Conservation (phyloP, 306 rosid species). For the Prunus padus region DNA sequence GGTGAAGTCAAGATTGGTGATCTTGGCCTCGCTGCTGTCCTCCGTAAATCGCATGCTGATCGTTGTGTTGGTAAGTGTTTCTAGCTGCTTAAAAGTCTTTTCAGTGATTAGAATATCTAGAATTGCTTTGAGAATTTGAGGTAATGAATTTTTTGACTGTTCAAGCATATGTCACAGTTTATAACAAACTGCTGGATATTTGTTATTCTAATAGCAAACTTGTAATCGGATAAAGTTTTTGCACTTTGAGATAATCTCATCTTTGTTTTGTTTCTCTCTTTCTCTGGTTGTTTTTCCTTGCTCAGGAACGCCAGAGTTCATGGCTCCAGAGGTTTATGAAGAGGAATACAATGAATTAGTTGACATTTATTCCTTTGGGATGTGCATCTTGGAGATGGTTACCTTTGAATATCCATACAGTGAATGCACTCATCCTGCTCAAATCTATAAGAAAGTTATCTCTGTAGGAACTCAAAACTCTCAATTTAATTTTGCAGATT, state of each 20-base stretch:
- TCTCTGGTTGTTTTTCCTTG: conserved; percentile 9
- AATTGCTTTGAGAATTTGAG: conserved; percentile 1
- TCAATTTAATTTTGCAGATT: conserved; percentile 7
- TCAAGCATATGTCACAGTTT: neutral
- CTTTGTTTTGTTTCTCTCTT: neutral
- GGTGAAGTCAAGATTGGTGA: conserved; percentile 98
- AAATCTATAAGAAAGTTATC: conserved; percentile 91
- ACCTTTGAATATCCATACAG: conserved; percentile 94
- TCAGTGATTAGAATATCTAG: neutral
- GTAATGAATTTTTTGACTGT: neutral
- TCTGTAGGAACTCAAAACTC: conserved; percentile 50
- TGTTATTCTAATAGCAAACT: neutral
- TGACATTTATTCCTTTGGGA: conserved; percentile 95
- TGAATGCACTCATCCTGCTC: conserved; percentile 92
- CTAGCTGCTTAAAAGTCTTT: conserved; percentile 11
- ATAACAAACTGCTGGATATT: neutral
- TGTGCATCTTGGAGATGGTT: conserved; percentile 98
- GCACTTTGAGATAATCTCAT: neutral
- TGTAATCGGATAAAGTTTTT: neutral
- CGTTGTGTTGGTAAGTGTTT: conserved; percentile 71
- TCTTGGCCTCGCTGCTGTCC: conserved; percentile 94
- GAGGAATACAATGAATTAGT: conserved; percentile 95
- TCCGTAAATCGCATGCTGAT: conserved; percentile 77
- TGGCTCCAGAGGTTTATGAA: conserved; percentile 98
- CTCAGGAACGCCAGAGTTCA: conserved; percentile 97